A percentile compares a stretch with the other conserved stretches of the same genome.
phyloP scores from a whole-genome alignment of 768 basidiomycete genomes.

The Termitomyces sp. region DNA sequence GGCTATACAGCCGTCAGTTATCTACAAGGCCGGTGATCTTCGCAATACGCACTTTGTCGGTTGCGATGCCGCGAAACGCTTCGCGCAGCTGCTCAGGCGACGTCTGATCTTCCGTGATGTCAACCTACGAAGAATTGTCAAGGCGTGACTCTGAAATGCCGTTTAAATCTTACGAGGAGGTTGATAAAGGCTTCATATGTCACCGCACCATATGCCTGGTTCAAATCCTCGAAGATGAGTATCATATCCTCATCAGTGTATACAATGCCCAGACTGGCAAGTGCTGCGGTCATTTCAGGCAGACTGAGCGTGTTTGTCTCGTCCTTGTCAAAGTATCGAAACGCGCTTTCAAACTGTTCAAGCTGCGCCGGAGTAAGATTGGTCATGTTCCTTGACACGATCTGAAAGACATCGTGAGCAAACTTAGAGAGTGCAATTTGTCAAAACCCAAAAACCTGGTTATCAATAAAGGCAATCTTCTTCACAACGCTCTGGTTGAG shows the following conservation, averaged over 20 bases:
- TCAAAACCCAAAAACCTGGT: constrained; percentile 57
- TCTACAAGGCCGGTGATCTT: neutral
- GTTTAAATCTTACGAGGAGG: constrained; percentile 59
- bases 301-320: constrained; percentile 82
- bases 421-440: neutral
- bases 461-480: constrained; percentile 95
- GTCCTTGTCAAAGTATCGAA: constrained; percentile 96
- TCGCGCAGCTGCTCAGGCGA: constrained; percentile 89
- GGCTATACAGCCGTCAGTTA: constrained; percentile 44
- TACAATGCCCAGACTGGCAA: constrained; percentile 91
- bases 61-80: constrained; percentile 88
- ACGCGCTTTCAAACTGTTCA: constrained; percentile 95
- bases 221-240: constrained; percentile 74
- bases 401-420: constrained; percentile 39
- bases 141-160: constrained; percentile 2
- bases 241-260: constrained; percentile 91
- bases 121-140: constrained; percentile 52
- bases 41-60: constrained; percentile 63
- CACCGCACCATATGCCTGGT: constrained; percentile 80
- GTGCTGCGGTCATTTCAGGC: constrained; percentile 88
- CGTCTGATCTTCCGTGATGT: constrained; percentile 94
- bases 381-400: constrained; percentile 89
- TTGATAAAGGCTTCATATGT: constrained; percentile 94
- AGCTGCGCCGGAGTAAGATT: constrained; percentile 94
- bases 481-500: constrained; percentile 76